A percentile compares a stretch with the other conserved stretches of the same genome.
Evolutionary conservation across 1,284 basidiomycete species (phyloP).

Genomic region (Vanrija sp.): DNA sequence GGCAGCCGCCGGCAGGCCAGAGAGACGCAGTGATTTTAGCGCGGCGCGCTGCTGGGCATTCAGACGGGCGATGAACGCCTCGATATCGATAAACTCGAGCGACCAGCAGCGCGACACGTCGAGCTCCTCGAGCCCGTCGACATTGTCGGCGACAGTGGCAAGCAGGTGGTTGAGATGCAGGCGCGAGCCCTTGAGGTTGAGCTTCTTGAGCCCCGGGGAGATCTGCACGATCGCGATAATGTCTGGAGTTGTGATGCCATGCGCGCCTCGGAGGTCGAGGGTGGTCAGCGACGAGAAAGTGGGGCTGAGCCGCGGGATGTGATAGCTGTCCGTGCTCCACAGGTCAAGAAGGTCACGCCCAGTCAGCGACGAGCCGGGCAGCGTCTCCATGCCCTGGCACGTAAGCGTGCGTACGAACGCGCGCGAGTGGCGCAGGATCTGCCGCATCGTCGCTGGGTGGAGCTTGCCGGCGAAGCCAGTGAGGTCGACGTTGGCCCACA

Average conservation of each 20-base stretch:
- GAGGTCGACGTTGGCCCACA: slow-evolving; percentile 69
- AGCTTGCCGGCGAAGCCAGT: slow-evolving; percentile 56
- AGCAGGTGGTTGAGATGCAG: slow-evolving; percentile 1
- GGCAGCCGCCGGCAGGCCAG: slow-evolving; percentile 52
- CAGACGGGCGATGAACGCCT: slow-evolving; percentile 42
- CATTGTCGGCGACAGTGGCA: slow-evolving; percentile 47
- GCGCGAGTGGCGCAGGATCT: slow-evolving; percentile 50
- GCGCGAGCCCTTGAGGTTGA: slow-evolving; percentile 65
- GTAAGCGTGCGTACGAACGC: slow-evolving; percentile 65
- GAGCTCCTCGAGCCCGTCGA: slow-evolving; percentile 60
- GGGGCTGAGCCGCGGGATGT: neutral
- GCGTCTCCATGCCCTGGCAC: slow-evolving; percentile 60
- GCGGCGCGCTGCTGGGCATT: slow-evolving; percentile 10
- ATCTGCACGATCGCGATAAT: slow-evolving; percentile 67
- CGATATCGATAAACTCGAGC: slow-evolving; percentile 62
- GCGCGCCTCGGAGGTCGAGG: slow-evolving; percentile 73
- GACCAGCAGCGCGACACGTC: slow-evolving; percentile 71
- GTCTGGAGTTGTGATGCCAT: slow-evolving; percentile 59
- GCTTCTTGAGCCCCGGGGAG: slow-evolving; percentile 59
- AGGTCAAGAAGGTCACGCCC: slow-evolving; percentile 1
- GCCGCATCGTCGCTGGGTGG: slow-evolving; percentile 31
- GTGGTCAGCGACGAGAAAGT: slow-evolving; percentile 30
- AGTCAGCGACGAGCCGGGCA: slow-evolving; percentile 50
- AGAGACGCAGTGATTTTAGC: slow-evolving; percentile 55
- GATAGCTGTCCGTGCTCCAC: neutral